These are phyloP conservation scores for Sphaerulina musiva DNA, from an alignment of 2,329 filamentous ascomycete species.

Conservation along the genomic window DNA sequence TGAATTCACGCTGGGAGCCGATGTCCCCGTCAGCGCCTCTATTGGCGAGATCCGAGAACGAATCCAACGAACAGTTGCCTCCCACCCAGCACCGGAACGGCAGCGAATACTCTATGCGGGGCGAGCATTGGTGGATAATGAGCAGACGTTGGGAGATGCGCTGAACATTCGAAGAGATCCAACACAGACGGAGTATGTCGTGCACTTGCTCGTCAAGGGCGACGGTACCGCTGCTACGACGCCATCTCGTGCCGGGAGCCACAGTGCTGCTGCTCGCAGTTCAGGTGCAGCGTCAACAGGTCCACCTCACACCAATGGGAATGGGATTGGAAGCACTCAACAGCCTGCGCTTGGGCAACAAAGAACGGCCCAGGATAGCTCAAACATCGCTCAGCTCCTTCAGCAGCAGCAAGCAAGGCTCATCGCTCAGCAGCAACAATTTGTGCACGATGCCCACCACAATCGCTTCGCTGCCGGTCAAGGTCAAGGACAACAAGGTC, in stretches of 20 bases:
- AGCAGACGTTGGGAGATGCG: constrained; percentile 44
- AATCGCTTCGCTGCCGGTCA: too few relatives aligned
- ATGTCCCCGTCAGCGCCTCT: constrained; percentile 35
- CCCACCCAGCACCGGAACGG: constrained; percentile 39
- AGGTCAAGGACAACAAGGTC: too few relatives aligned
- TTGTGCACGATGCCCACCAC: too few relatives aligned
- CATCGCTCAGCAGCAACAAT: too few relatives aligned
- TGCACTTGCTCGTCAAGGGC: constrained; percentile 32
- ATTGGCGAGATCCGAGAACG: constrained; percentile 48
- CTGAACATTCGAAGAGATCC: constrained; percentile 48
- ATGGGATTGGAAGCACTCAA: too few relatives aligned
- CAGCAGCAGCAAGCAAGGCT: too few relatives aligned
- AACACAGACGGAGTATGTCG: constrained; percentile 30
- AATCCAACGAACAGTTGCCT: constrained; percentile 46
- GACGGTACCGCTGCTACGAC: constrained; percentile 13
- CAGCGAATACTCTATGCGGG: constrained; percentile 57
- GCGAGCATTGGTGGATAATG: constrained; percentile 46
- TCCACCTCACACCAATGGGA: too few relatives aligned
- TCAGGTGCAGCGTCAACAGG: too few relatives aligned
- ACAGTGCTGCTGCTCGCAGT: not conserved
- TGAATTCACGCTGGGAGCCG: constrained; percentile 26
- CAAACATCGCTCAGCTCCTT: too few relatives aligned
- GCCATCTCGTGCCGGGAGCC: not conserved
- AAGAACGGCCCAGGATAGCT: too few relatives aligned
- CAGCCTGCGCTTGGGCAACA: too few relatives aligned